phyloP scores from a whole-genome alignment of 345 rosid species.

The Lepidium didymum region DNA sequence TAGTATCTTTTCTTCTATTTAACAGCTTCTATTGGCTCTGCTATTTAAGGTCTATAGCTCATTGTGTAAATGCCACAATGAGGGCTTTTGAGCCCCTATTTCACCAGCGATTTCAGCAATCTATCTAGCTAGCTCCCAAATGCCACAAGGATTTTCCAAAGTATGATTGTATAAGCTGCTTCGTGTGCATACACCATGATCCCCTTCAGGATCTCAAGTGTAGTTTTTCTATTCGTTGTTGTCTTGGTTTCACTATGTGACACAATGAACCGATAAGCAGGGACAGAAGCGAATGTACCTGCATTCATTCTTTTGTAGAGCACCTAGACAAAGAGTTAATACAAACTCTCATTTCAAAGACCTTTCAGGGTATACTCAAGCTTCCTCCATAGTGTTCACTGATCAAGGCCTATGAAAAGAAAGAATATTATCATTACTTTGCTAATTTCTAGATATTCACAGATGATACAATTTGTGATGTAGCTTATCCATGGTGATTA shows the following conservation, averaged over 20 bases:
- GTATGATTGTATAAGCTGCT: not conserved
- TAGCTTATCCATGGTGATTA: not conserved
- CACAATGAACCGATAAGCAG: not conserved
- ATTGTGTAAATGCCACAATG: not conserved
- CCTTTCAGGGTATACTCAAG: conserved; percentile 29
- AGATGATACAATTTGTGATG: not conserved
- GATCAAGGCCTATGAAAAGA: conserved; percentile 44
- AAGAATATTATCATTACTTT: not conserved
- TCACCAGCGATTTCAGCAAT: not conserved
- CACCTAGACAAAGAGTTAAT: not conserved
- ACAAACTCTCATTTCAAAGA: not conserved
- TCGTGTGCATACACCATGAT: not conserved
- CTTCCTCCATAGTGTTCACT: conserved; percentile 71
- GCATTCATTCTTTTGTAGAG: not conserved
- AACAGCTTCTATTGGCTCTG: not conserved
- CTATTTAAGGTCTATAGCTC: conserved; percentile 1
- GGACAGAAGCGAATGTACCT: not conserved
- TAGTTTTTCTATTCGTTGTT: not conserved
- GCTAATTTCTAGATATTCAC: not conserved
- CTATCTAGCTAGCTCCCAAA: not conserved
- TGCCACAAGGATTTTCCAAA: not conserved
- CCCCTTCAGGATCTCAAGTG: not conserved
- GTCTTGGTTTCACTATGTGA: not conserved
- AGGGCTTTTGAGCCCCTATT: not conserved
- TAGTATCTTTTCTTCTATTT: not conserved